Evolutionary conservation across 208 protist genomes (phyloP), one percentile per base, ranked within the genome.

Genomic region (Acanthamoeba lenticulata): DNA sequence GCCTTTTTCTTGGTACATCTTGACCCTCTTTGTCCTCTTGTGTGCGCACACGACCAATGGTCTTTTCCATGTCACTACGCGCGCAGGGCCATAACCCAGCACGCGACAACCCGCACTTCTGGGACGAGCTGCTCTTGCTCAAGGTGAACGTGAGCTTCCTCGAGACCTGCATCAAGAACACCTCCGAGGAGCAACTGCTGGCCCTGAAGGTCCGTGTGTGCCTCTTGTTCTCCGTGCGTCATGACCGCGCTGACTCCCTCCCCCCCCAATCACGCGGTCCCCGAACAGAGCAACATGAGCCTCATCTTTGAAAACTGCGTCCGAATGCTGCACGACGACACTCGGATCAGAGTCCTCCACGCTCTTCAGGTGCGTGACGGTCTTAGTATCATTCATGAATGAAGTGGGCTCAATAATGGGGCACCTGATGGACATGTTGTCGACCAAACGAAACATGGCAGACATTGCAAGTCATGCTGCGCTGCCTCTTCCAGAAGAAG

Each of bases 221-320:
- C 21, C 29, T 72, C 34, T 42, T 32, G 32, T 19, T 45, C 21
- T 38, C n/a, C 19, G 6, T 77, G 36, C 38, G 67, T 77, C 17
- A 15, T 72, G 27, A 5, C 7, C 21, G 7, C 5, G 27, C 62
- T 72, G 29, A 38, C 62, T 72, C 62, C 5, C 67, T 77, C 67
- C 17, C 55, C n/a, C n/a, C n/a, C n/a, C n/a, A n/a, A n/a, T n/a
- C n/a, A n/a, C 27, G 11, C 9, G 7, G 13, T 77, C 34, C 13
- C 34, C 11, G 7, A 34, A n/a, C 32, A 90, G 83, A 32, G 24
- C 27, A 90, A 90, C 29, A 65, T 90, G 21, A 60, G 24, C n/a
- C 45, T 69, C 52, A 90, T 90, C n/a, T 90, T 90, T 34, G 83
- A 90, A 32, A 90, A 69, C 55, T 90, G 83, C 29, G 49, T 90